Evolutionary conservation across 345 rosid species (phyloP).

Genomic region (Garcia nutans): DNA sequence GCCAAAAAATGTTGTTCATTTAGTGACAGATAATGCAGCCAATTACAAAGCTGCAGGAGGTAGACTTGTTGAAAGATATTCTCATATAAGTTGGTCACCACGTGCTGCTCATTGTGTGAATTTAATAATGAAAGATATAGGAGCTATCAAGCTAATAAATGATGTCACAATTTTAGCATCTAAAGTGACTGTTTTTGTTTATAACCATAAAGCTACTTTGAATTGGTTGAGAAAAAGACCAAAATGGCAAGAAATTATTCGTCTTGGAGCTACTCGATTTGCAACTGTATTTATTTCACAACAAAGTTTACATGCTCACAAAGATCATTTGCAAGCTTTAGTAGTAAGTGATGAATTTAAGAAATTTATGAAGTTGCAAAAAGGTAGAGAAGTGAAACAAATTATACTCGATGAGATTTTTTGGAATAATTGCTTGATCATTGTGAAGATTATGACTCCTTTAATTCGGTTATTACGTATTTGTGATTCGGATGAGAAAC

Average conservation of each 20-base stretch:
- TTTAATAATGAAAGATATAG: background rate
- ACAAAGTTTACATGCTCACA: background rate
- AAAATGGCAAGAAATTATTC: background rate
- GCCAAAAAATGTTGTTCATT: too few relatives aligned
- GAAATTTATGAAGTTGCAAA: background rate
- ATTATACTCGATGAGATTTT: background rate
- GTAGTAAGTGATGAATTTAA: background rate
- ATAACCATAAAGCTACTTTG: background rate
- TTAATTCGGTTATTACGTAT: background rate
- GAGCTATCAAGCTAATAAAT: background rate
- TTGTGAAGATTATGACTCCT: background rate
- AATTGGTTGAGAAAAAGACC: background rate
- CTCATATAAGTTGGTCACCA: too few relatives aligned
- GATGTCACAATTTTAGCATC: background rate
- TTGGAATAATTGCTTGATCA: background rate
- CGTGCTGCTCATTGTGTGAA: background rate
- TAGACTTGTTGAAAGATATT: too few relatives aligned
- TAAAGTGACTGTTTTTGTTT: background rate
- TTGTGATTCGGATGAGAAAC: background rate
- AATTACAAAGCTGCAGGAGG: too few relatives aligned
- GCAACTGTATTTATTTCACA: background rate
- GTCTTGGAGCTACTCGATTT: background rate
- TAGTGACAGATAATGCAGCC: too few relatives aligned
- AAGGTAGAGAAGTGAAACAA: background rate
- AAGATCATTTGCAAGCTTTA: background rate